Conservation (phyloP, 106 monocot genomes). For the Cymbidium sinense region DNA sequence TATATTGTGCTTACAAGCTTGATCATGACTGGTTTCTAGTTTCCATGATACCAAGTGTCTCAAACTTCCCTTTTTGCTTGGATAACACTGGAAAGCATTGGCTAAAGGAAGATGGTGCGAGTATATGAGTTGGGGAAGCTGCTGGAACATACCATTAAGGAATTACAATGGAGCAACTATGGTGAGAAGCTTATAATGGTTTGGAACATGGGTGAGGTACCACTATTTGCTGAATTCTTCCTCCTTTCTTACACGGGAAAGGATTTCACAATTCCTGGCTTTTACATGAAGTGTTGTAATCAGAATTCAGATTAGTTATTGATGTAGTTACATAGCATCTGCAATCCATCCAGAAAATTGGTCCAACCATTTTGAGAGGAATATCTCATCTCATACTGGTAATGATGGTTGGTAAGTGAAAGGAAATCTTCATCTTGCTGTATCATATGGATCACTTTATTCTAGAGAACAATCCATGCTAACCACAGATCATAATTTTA, state of each 20-base stretch:
- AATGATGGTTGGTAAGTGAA: constrained; percentile 38
- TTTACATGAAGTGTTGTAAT: constrained; percentile 57
- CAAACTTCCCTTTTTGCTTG: constrained; percentile 50
- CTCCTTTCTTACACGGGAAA: constrained; percentile 71
- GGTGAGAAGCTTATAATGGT: constrained; percentile 59
- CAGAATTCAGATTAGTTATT: constrained; percentile 68
- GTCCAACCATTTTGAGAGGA: constrained; percentile 4
- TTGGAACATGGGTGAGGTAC: constrained; percentile 57
- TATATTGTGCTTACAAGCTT: constrained; percentile 47
- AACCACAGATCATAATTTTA: constrained; percentile 21
- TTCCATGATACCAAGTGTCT: constrained; percentile 34
- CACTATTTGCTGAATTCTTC: constrained; percentile 60
- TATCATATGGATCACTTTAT: constrained; percentile 74
- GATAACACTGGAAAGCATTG: constrained; percentile 34
- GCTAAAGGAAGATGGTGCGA: constrained; percentile 36
- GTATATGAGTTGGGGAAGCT: constrained; percentile 52
- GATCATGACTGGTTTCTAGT: constrained; percentile 74
- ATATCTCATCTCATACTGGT: background rate
- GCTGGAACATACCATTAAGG: constrained; percentile 35
- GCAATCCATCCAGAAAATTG: constrained; percentile 46
- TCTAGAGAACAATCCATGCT: constrained; percentile 16
- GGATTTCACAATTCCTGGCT: constrained; percentile 76
- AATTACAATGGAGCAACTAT: constrained; percentile 20
- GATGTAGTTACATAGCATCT: constrained; percentile 51
- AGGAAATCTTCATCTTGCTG: constrained; percentile 58